Percentiles rank a stretch among this genome's conserved stretches.
Conservation (phyloP, 2,329 filamentous ascomycete genomes). For the Taxawa tesnikishii region DNA sequence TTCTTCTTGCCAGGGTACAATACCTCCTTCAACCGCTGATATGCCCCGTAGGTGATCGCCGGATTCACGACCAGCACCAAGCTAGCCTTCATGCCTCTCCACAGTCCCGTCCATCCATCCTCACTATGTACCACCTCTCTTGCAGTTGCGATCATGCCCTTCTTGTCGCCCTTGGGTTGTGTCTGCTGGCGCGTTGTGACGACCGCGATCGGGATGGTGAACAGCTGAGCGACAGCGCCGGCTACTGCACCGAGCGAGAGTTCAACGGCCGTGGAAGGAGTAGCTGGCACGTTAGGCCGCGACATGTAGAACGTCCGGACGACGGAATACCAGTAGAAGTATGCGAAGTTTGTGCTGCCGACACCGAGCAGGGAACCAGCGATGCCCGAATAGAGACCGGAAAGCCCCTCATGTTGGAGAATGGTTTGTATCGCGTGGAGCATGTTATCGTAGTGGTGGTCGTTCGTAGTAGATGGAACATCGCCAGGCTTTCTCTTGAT, state of each 20-base stretch:
- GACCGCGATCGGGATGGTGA: slow-evolving; percentile 92
- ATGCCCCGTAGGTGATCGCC: slow-evolving; percentile 93
- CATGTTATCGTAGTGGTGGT: slow-evolving; percentile 73
- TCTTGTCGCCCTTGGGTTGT: slow-evolving; percentile 69
- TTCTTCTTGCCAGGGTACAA: slow-evolving; percentile 67
- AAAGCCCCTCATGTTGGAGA: slow-evolving; percentile 62
- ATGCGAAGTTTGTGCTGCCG: slow-evolving; percentile 95
- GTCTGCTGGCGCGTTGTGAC: slow-evolving; percentile 95
- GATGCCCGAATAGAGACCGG: slow-evolving; percentile 82
- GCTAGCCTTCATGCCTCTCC: slow-evolving; percentile 92
- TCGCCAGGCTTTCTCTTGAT: slow-evolving; percentile 49
- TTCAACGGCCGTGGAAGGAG: slow-evolving; percentile 70
- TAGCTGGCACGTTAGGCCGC: slow-evolving; percentile 27
- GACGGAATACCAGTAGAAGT: slow-evolving; percentile 97
- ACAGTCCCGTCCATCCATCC: slow-evolving; percentile 78
- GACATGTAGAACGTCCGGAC: slow-evolving; percentile 69
- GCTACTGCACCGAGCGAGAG: slow-evolving; percentile 75
- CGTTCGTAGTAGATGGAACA: slow-evolving; percentile 31
- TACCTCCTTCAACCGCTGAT: slow-evolving; percentile 70
- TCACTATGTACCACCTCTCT: slow-evolving; percentile 81
- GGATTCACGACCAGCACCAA: slow-evolving; percentile 93
- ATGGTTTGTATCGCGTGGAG: slow-evolving; percentile 84
- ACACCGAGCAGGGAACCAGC: slow-evolving; percentile 78
- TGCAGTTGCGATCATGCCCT: slow-evolving; percentile 76
- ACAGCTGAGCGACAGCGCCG: slow-evolving; percentile 83